Percentiles rank a stretch among this genome's conserved stretches.
Evolutionary conservation across 2,329 filamentous ascomycete species (phyloP).

Genomic region (Colletotrichum phormii): DNA sequence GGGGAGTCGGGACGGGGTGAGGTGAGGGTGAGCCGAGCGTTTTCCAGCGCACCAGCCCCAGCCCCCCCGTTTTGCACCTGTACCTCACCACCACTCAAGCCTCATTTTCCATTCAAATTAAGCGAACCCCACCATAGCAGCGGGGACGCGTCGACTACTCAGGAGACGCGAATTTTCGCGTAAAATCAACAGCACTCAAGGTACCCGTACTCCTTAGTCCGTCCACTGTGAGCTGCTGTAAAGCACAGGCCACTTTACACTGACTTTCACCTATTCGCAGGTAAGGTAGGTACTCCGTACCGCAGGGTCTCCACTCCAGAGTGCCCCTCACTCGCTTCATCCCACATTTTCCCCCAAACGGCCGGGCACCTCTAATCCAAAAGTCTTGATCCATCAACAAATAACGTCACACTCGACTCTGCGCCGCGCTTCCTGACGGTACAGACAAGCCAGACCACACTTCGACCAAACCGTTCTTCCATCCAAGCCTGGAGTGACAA

Average conservation of each 20-base stretch:
- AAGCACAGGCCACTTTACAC: constrained; percentile 4
- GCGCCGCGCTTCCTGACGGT: constrained; percentile 9
- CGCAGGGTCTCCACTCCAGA: neutral
- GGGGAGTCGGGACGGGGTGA: constrained; percentile 6
- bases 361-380: constrained; percentile 24
- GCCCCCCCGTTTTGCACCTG: constrained; percentile 25
- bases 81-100: constrained; percentile 11
- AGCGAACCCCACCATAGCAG: constrained; percentile 25
- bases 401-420: constrained; percentile 32
- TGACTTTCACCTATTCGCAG: too few species aligned
- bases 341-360: constrained; percentile 30
- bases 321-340: constrained; percentile 17
- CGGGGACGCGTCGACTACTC: constrained; percentile 25
- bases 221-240: neutral
- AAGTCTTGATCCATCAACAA: constrained; percentile 34
- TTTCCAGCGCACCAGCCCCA: constrained; percentile 32
- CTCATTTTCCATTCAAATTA: constrained; percentile 30
- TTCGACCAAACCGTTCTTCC: neutral
- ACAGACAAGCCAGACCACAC: constrained; percentile 2
- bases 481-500: neutral
- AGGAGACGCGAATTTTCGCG: constrained; percentile 36
- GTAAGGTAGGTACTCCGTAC: neutral
- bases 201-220: neutral
- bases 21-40: constrained; percentile 8
- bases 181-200: constrained; percentile 5